Percentiles rank a stretch among this genome's conserved stretches.
Evolutionary conservation across 176 grass and related monocot species (phyloP).

Genomic region (bread wheat (Triticum aestivum)): IWGSC_CS_RefSeq_v2.1 NC_057802.1:398383294-398383793

Average conservation of each 20-base stretch:
- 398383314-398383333: neutral
- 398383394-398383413: neutral
- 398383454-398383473: neutral
- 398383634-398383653: neutral
- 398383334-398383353: neutral
- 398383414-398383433: neutral
- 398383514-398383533: too few relatives aligned
- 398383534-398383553: too few relatives aligned
- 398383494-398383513: too few relatives aligned
- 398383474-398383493: neutral
- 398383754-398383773: neutral
- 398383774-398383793: neutral
- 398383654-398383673: too few relatives aligned
- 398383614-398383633: neutral
- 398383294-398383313: neutral
- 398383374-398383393: neutral
- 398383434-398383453: neutral
- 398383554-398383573: neutral
- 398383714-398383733: neutral
- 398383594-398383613: neutral
- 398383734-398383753: neutral
- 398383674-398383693: neutral
- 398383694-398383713: neutral
- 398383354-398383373: neutral
- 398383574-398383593: slow-evolving; percentile 25